Percentiles rank a stretch among this genome's conserved stretches.
Evolutionary conservation across 306 rosid genomes (phyloP).

Genomic region (Pachyrhizus erosus): DNA sequence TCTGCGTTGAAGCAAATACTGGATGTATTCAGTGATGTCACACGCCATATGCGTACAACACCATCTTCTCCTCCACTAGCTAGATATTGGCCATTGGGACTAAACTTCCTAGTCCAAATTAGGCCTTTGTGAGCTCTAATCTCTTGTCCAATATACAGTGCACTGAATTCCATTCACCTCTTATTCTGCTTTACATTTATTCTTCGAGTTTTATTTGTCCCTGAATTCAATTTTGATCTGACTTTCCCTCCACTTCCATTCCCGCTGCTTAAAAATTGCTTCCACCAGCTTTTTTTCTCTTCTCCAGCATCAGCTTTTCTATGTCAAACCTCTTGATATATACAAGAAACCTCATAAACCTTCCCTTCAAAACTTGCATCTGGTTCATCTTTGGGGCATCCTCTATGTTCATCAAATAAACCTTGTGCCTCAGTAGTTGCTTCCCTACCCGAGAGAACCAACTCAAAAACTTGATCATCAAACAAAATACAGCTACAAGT

Average conservation of each 20-base stretch:
- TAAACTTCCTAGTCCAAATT: slow-evolving; percentile 86
- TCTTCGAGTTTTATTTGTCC: slow-evolving; percentile 35
- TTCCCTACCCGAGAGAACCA: slow-evolving; percentile 31
- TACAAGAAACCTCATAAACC: slow-evolving; percentile 33
- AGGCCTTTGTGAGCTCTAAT: slow-evolving; percentile 80
- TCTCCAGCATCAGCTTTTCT: slow-evolving; percentile 46
- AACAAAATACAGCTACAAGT: slow-evolving; percentile 34
- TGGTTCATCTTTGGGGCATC: slow-evolving; percentile 27
- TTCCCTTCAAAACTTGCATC: slow-evolving; percentile 35
- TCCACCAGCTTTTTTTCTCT: slow-evolving; percentile 70
- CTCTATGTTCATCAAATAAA: slow-evolving; percentile 33
- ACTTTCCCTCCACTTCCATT: slow-evolving; percentile 32
- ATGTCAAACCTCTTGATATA: slow-evolving; percentile 32
- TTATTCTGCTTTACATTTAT: slow-evolving; percentile 61
- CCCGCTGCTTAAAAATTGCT: slow-evolving; percentile 47
- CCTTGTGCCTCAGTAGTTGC: slow-evolving; percentile 32
- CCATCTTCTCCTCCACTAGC: slow-evolving; percentile 99
- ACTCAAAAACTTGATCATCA: slow-evolving; percentile 35
- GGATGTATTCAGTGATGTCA: slow-evolving; percentile 50
- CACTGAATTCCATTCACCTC: slow-evolving; percentile 71
- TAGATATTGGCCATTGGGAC: slow-evolving; percentile 79
- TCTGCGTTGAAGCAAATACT: slow-evolving; percentile 45
- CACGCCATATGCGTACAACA: slow-evolving; percentile 75
- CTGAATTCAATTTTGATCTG: slow-evolving; percentile 40
- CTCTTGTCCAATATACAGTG: slow-evolving; percentile 72